Percentiles rank a stretch among this genome's conserved stretches.
Evolutionary conservation across 1,284 basidiomycete genomes (phyloP).

Genomic region (Ustilago cynodontis): DNA sequence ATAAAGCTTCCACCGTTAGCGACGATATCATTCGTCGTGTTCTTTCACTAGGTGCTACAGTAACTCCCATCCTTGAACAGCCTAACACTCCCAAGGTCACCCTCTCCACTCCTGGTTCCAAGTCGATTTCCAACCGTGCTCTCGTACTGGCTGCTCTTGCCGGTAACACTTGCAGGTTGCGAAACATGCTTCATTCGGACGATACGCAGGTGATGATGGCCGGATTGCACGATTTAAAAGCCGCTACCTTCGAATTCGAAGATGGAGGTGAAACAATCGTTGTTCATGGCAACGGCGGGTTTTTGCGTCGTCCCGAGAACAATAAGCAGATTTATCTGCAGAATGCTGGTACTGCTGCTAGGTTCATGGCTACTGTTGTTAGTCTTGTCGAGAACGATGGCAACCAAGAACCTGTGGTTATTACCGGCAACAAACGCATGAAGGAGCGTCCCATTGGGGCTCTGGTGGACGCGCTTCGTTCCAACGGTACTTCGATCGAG

Average conservation of each 20-base stretch:
- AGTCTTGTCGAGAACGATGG: conserved; percentile 74
- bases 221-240: conserved; percentile 81
- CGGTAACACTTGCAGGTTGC: conserved; percentile 86
- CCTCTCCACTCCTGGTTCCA: conserved; percentile 93
- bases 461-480: conserved; percentile 88
- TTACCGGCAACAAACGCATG: conserved; percentile 98
- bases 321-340: conserved; percentile 93
- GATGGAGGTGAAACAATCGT: conserved; percentile 93
- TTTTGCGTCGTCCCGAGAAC: conserved; percentile 72
- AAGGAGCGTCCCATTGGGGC: conserved; percentile 95
- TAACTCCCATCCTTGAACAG: conserved; percentile 43
- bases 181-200: conserved; percentile 93
- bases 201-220: conserved; percentile 99
- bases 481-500: conserved; percentile 83
- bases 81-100: conserved; percentile 73
- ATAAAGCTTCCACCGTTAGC: conserved; percentile 85
- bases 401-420: conserved; percentile 71
- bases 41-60: conserved; percentile 76
- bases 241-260: conserved; percentile 90
- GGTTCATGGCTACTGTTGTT: conserved; percentile 96
- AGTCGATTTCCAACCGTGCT: conserved; percentile 96
- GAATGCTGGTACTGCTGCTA: conserved; percentile 96
- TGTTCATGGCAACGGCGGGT: conserved; percentile 86
- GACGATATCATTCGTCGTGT: conserved; percentile 63
- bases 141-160: conserved; percentile 93